Conservation (phyloP, 345 rosid genomes). For the Mercurialis annua region DNA sequence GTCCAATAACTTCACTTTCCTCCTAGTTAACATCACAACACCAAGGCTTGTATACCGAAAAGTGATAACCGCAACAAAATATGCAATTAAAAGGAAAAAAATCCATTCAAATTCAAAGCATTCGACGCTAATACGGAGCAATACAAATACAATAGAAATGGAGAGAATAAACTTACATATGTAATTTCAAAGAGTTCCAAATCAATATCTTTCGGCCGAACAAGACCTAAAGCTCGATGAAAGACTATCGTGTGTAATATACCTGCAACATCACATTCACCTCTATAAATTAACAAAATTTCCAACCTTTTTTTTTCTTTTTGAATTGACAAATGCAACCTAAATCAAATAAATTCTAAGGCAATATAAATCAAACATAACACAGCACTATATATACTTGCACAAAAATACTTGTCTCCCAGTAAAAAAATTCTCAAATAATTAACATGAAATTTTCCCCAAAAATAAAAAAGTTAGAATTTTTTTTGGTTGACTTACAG, state of each 20-base stretch:
- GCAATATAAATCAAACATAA: too few relatives aligned
- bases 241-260: conserved; percentile 83
- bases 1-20: not conserved
- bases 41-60: not conserved
- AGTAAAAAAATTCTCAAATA: not conserved
- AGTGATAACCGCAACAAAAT: not conserved
- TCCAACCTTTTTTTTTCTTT: not conserved
- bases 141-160: not conserved
- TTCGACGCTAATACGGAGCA: not conserved
- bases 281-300: conserved; percentile 5
- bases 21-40: not conserved
- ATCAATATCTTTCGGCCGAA: conserved; percentile 91
- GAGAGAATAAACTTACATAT: conserved; percentile 48
- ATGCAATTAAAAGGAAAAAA: not conserved
- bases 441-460: not conserved
- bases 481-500: conserved; percentile 43
- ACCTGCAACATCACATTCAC: conserved; percentile 43
- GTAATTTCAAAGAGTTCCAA: conserved; percentile 84
- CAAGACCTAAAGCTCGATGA: conserved; percentile 88
- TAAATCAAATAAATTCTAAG: too few relatives aligned
- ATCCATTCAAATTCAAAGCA: not conserved
- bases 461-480: not conserved
- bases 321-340: too few relatives aligned
- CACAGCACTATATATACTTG: not conserved
- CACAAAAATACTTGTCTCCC: not conserved